Evolutionary conservation across 2,329 filamentous ascomycete species (phyloP), one percentile per base, ranked within the genome.

Genomic region (Ophiocordyceps camponoti-rufipedis): DNA sequence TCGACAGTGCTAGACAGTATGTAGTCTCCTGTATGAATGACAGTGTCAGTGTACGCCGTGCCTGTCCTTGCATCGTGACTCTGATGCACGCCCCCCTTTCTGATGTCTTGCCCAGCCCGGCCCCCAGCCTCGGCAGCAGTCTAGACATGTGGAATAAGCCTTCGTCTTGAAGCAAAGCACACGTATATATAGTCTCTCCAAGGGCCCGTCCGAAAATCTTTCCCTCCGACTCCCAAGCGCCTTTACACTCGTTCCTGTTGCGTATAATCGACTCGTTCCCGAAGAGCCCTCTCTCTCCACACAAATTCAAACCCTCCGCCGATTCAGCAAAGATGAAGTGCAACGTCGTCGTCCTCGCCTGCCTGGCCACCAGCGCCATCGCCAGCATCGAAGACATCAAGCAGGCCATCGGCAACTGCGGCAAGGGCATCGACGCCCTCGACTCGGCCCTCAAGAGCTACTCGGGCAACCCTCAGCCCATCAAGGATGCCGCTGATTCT

Each of bases 391-490:
- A 32, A 10, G 41, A 41, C 38, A 44, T 55, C 44, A 39, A 47
- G 18, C n/a, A 23, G 16, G 50, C 50, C 32, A 42, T 55, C 44
- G 7, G 4, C 12, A 35, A 11, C 12, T 46, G 53, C 43, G 41
- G 46, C 2, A 1, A 19, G 8, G 44, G 44, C 45, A 51, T 58
- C 43, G 49, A 51, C 8, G n/a, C 28, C 16, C 45, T 58, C 11
- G 49, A 51, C 49, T 51, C 41, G 9, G 54, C 55, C 18, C 47
- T 53, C 46, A 49, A 53, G n/a, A 42, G 39, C 42, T 58, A 56
- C 52, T 49, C 44, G 40, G 54, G 54, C 28, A 48, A 58, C 46
- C 40, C 51, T 9, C 33, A 43, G 14, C 16, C 31, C 9, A 46
- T 57, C 19, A 44, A 51, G 42, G 45, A 46, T 31, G 52, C 54